A percentile compares a stretch with the other conserved stretches of the same genome.
Conservation (phyloP, 257 asterid genomes). For the Dorcoceras hygrometricum region DNA sequence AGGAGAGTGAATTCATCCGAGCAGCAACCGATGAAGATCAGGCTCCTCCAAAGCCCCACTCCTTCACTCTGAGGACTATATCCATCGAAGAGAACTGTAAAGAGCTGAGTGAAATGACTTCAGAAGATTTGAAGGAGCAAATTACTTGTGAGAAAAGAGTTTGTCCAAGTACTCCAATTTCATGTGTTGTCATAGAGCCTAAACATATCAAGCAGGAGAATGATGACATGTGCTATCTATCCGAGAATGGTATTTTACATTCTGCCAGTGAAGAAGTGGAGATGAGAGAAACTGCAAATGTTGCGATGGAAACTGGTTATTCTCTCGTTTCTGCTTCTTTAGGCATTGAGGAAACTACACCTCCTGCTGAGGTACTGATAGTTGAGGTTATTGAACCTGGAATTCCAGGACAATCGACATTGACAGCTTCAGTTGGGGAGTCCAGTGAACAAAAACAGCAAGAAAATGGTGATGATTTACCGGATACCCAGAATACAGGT, state of each 20-base stretch:
- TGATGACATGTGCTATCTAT: constrained; percentile 15
- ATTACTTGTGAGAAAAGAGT: constrained; percentile 40
- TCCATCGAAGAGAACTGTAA: constrained; percentile 30
- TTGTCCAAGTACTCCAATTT: constrained; percentile 28
- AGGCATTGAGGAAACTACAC: constrained; percentile 22
- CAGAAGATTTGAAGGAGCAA: constrained; percentile 56
- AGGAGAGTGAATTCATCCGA: constrained; percentile 26
- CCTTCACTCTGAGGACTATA: constrained; percentile 25
- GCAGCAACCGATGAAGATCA: constrained; percentile 26
- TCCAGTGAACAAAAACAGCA: constrained; percentile 26
- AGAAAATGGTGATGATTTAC: constrained; percentile 38
- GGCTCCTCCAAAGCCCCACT: constrained; percentile 30
- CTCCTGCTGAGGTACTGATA: constrained; percentile 21
- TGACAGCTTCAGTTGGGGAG: constrained; percentile 35
- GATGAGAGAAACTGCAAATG: constrained; percentile 18
- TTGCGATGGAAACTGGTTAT: constrained; percentile 19
- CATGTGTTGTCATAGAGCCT: constrained; percentile 30
- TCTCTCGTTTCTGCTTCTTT: constrained; percentile 32
- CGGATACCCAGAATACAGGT: constrained; percentile 36
- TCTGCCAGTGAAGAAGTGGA: constrained; percentile 33
- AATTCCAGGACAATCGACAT: constrained; percentile 30
- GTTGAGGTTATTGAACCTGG: constrained; percentile 33
- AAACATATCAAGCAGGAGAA: constrained; percentile 30
- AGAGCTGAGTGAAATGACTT: constrained; percentile 43
- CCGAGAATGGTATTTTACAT: constrained; percentile 25